These are phyloP conservation scores for Neodidymelliopsis sp. DNA, from an alignment of 2,329 filamentous ascomycete species.

Conservation along the genomic window DNA sequence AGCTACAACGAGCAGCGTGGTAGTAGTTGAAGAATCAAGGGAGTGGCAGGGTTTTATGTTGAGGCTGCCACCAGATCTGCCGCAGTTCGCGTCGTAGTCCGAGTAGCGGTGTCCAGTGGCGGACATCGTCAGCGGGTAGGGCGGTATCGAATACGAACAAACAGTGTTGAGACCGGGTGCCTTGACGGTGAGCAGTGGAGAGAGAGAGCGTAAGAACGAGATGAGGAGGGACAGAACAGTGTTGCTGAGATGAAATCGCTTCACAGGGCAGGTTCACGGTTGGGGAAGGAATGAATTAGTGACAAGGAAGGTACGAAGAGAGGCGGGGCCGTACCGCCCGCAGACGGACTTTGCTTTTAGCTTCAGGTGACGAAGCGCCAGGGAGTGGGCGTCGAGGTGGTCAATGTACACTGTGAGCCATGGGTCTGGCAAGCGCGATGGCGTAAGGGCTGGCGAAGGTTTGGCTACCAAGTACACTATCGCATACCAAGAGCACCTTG, in stretches of 20 bases:
- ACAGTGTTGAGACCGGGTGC: too few relatives aligned
- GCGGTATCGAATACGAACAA: too few relatives aligned
- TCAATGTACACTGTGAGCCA: neutral
- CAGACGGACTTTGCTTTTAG: neutral
- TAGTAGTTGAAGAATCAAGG: too few relatives aligned
- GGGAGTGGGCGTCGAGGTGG: neutral
- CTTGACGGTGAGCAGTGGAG: neutral
- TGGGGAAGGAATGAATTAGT: neutral
- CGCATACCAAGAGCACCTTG: conserved; percentile 11
- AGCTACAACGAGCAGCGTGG: too few relatives aligned
- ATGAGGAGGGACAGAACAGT: neutral
- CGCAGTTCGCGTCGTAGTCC: neutral
- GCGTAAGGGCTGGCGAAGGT: neutral
- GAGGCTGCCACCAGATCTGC: too few relatives aligned
- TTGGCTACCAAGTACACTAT: neutral
- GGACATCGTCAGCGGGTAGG: neutral
- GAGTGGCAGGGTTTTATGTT: too few relatives aligned
- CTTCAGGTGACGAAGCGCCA: neutral
- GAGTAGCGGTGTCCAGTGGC: neutral
- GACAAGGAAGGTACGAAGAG: neutral
- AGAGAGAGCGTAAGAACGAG: neutral
- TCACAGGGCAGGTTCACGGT: neutral
- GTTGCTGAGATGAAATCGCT: neutral
- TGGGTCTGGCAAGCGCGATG: conserved; percentile 9
- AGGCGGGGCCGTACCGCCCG: neutral